Evolutionary conservation across 2,329 filamentous ascomycete genomes (phyloP), one percentile per base, ranked within the genome.

Genomic region (Zasmidium angulare): DNA sequence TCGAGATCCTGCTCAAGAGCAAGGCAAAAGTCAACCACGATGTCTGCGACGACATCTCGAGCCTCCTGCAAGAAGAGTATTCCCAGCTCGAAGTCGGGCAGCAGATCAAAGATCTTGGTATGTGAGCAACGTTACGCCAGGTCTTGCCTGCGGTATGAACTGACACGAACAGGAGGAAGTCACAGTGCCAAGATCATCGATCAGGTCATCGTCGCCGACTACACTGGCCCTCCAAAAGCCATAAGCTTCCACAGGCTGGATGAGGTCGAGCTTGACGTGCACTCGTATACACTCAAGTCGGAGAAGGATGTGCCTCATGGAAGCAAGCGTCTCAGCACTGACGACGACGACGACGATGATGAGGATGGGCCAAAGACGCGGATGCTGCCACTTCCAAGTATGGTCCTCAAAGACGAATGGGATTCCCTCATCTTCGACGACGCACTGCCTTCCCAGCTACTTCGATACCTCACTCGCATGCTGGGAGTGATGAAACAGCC

Each of bases 401-500:
- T 68, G n/a, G 66, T 69, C 3, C 64, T 80, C 17, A 72, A 76
- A 53, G 75, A 76, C 12, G 65, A 77, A 9, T 81, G 78, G 78
- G 74, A 79, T 59, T 77, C 78, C 62, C 71, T 82, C 2, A 66
- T 79, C 2, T 82, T 78, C 64, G 75, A 77, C 29, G 70, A 78
- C 23, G 68, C 69, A 3, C 72, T 82, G 14, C 75, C 76, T 3
- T 70, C 76, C 22, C 71, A 68, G 24, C 66, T 80, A 1, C 74
- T 82, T 1, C 71, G 75, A 4, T 71, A 67, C 22, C 72, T 76
- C 31, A 75, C 67, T 10, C 73, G 77, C 36, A 71, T 69, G 72
- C 64, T 74, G n/a, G 64, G 64, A 20, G 69, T 76, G n/a, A 69
- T 71, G 58, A 69, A 66, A 31, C 68, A 72, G 50, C 70, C 68